These are phyloP conservation scores for Elaeis guineensis DNA, from an alignment of 176 grass and related monocot species.

Conservation along the genomic window DNA sequence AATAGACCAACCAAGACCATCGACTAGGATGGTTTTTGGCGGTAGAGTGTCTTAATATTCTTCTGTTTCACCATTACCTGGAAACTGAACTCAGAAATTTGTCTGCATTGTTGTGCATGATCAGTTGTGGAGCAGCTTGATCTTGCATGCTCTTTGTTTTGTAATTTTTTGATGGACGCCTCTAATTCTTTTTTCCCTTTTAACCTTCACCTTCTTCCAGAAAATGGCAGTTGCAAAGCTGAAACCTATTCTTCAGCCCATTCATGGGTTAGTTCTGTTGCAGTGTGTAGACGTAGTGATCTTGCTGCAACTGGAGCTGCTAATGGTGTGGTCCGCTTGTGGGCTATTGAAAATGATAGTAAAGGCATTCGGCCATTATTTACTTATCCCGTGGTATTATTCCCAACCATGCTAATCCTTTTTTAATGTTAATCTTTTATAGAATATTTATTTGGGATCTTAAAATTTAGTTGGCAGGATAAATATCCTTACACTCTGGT, in stretches of 20 bases:
- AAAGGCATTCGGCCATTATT: conserved; percentile 57
- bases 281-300: conserved; percentile 67
- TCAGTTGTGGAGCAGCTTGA: too few relatives aligned
- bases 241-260: conserved; percentile 40
- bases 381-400: conserved; percentile 44
- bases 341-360: conserved; percentile 59
- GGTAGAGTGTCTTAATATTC: too few relatives aligned
- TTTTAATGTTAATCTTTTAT: background rate
- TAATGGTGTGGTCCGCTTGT: conserved; percentile 61
- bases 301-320: conserved; percentile 78
- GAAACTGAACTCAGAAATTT: too few relatives aligned
- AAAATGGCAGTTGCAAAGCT: conserved; percentile 32
- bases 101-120: too few relatives aligned
- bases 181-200: background rate
- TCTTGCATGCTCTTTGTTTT: too few relatives aligned
- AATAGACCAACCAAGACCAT: too few relatives aligned
- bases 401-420: background rate
- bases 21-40: too few relatives aligned
- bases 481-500: background rate
- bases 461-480: background rate
- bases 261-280: conserved; percentile 70
- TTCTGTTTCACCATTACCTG: too few relatives aligned
- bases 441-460: too few relatives aligned
- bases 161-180: too few relatives aligned
- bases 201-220: conserved; percentile 21